Conservation (phyloP, 2,329 filamentous ascomycete genomes). For the Trichoderma gracile region DNA sequence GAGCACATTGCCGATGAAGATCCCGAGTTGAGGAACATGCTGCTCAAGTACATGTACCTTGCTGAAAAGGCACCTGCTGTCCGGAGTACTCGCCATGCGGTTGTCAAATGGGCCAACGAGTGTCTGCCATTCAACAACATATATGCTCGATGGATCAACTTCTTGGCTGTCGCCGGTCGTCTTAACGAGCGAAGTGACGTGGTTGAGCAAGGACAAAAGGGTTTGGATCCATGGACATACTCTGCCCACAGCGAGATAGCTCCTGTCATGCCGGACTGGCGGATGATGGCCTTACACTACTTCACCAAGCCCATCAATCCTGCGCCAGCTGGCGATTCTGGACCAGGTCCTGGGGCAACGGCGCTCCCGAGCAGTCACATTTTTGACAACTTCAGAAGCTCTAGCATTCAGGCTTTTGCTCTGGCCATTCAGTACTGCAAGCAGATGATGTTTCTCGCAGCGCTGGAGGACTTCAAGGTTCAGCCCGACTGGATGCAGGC, state of each 20-base stretch:
- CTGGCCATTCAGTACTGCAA: conserved; percentile 69
- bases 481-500: conserved; percentile 84
- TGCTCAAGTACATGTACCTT: conserved; percentile 68
- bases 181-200: conserved; percentile 75
- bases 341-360: neutral
- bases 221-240: conserved; percentile 68
- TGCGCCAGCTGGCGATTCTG: conserved; percentile 34
- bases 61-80: conserved; percentile 52
- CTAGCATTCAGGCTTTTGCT: conserved; percentile 59
- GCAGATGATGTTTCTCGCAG: conserved; percentile 53
- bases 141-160: conserved; percentile 81
- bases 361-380: conserved; percentile 27
- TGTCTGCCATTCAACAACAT: conserved; percentile 80
- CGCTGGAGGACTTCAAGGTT: conserved; percentile 53
- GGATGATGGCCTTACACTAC: conserved; percentile 50
- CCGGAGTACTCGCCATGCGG: conserved; percentile 78
- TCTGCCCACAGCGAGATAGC: conserved; percentile 47
- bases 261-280: conserved; percentile 52
- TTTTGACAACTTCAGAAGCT: conserved; percentile 51
- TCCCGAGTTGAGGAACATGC: conserved; percentile 49
- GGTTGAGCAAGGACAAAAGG: conserved; percentile 84
- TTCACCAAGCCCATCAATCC: conserved; percentile 46
- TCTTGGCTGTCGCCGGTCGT: conserved; percentile 72
- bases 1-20: conserved; percentile 36
- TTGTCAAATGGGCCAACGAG: conserved; percentile 85